phyloP scores from a whole-genome alignment of 1,284 basidiomycete species.

The Baeospora myosura region DNA sequence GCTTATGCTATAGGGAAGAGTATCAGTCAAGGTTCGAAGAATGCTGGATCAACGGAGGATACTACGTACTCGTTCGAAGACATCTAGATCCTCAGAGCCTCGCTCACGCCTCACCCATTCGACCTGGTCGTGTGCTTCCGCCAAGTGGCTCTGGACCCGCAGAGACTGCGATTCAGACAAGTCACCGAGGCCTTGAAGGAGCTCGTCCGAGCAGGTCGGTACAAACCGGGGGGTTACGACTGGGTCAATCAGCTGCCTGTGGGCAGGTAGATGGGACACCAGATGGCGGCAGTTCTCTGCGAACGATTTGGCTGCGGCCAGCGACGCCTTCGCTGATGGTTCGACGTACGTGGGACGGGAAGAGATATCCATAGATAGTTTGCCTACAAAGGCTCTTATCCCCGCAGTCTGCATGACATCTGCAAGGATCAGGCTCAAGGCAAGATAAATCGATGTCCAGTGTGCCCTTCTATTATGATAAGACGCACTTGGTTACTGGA shows the following conservation, averaged over 20 bases:
- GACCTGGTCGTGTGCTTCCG: conserved; percentile 68
- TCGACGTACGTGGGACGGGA: conserved; percentile 69
- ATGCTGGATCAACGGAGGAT: neutral
- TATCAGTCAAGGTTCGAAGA: conserved; percentile 2
- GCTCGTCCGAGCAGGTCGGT: conserved; percentile 67
- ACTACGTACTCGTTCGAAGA: conserved; percentile 56
- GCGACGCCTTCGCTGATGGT: conserved; percentile 39
- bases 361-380: conserved; percentile 80
- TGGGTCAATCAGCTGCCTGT: conserved; percentile 57
- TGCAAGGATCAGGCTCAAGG: conserved; percentile 63
- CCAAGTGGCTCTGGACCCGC: conserved; percentile 69
- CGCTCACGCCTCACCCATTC: conserved; percentile 59
- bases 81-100: conserved; percentile 60
- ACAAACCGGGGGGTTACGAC: conserved; percentile 82
- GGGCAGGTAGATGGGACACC: conserved; percentile 31
- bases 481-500: conserved; percentile 65
- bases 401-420: conserved; percentile 64
- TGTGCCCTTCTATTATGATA: conserved; percentile 6
- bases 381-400: conserved; percentile 73
- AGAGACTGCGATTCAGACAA: conserved; percentile 39
- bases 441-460: neutral
- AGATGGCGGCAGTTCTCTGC: conserved; percentile 41
- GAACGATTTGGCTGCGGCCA: conserved; percentile 49
- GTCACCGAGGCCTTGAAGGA: conserved; percentile 52
- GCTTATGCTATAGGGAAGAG: conserved; percentile 45